Evolutionary conservation across 2,329 filamentous ascomycete species (phyloP).

Genomic region (Teratosphaeria pseudoeucalypti): DNA sequence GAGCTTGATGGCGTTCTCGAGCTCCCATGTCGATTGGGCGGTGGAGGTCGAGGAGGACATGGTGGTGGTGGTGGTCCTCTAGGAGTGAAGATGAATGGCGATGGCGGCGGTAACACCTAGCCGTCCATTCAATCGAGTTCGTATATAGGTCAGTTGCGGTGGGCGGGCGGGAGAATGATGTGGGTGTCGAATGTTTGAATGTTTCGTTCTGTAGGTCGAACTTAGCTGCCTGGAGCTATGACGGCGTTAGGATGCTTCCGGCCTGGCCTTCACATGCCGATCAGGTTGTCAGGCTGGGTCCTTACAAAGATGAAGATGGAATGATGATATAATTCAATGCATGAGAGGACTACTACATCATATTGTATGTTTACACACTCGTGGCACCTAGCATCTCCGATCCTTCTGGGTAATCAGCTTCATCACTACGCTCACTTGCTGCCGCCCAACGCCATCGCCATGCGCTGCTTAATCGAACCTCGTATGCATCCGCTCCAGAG

Average conservation of each 20-base stretch:
- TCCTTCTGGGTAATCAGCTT: not conserved
- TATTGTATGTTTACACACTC: not conserved
- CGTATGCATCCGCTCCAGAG: not conserved
- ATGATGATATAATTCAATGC: not conserved
- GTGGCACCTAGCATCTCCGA: not conserved
- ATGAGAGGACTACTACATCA: not conserved
- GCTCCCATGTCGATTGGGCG: slow-evolving; percentile 41
- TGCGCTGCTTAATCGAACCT: not conserved
- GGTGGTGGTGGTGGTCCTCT: not conserved
- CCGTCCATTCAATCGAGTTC: not conserved
- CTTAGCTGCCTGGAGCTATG: not conserved
- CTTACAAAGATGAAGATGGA: no score
- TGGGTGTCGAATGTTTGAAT: not conserved
- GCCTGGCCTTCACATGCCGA: not conserved
- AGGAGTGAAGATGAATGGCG: not conserved
- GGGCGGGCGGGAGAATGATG: not conserved
- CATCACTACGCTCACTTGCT: not conserved
- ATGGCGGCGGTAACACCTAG: not conserved
- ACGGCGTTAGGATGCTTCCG: not conserved
- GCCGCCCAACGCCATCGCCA: slow-evolving; percentile 1
- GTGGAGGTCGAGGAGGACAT: not conserved
- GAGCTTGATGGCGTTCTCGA: slow-evolving; percentile 71
- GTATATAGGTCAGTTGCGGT: not conserved
- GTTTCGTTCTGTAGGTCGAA: not conserved
- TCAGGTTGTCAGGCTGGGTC: not conserved